These are phyloP conservation scores for Tephrocybe sp. DNA, from an alignment of 768 basidiomycete species.

Conservation along the genomic window DNA sequence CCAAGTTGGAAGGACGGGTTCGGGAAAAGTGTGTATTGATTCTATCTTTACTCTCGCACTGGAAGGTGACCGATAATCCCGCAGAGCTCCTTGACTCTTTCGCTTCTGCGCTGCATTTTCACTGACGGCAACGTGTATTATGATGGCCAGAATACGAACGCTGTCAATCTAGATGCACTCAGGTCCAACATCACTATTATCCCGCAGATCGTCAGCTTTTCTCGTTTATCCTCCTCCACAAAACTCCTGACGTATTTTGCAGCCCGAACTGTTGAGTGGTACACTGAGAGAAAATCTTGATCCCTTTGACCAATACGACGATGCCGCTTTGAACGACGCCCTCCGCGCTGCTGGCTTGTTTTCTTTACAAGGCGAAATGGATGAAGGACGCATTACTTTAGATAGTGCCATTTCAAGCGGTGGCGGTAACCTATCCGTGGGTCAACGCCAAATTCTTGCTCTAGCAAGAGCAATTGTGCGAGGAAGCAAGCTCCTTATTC, in stretches of 20 bases:
- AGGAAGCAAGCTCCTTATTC: constrained; percentile 57
- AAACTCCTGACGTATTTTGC: neutral
- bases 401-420: constrained; percentile 49
- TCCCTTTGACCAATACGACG: constrained; percentile 61
- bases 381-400: constrained; percentile 49
- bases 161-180: constrained; percentile 55
- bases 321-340: constrained; percentile 40
- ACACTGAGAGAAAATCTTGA: constrained; percentile 68
- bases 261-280: constrained; percentile 58
- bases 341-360: constrained; percentile 41
- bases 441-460: constrained; percentile 72
- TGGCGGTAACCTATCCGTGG: constrained; percentile 74
- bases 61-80: neutral
- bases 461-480: constrained; percentile 63
- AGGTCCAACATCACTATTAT: constrained; percentile 63
- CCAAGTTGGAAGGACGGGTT: constrained; percentile 44
- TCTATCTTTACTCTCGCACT: neutral
- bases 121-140: constrained; percentile 58
- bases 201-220: constrained; percentile 40
- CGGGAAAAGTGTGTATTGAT: constrained; percentile 36
- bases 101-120: constrained; percentile 56
- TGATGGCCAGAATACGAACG: constrained; percentile 49
- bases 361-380: constrained; percentile 39
- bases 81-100: constrained; percentile 57
- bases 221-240: neutral